Evolutionary conservation across 768 basidiomycete genomes (phyloP), one percentile per base, ranked within the genome.

Genomic region (Lentinus tigrinus): DNA sequence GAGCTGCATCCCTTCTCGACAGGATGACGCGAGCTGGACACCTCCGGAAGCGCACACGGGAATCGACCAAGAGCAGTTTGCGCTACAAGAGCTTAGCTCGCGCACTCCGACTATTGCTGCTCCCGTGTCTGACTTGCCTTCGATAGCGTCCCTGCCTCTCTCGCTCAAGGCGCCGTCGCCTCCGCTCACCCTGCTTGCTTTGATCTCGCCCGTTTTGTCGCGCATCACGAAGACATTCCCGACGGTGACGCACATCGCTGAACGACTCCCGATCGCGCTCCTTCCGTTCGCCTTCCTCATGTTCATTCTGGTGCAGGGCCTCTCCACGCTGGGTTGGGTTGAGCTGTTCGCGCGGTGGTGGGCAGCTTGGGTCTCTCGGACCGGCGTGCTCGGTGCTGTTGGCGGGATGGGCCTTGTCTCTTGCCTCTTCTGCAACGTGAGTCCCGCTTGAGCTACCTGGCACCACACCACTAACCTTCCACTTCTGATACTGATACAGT

Each of bases 261-360:
- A 84, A 0, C 82, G 87, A 19, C 77, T 95, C 0, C 95, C 94
- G 0, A 85, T 94, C 58, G 80, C 85, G 13, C 83, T 97, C 7
- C 76, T 97, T 16, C 93, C 93, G 0, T 98, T 98, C 67, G 91
- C 94, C 0, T 94, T 98, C 69, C 87, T 89, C 0, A 93, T 95
- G 72, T 98, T 98, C 75, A 93, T 98, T 63, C 83, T 98, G 56
- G 92, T 96, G 57, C 89, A 95, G 68, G 90, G 81, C 0, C 80
- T 98, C 6, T 79, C 85, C 13, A 79, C 85, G 60, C 85, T 88
- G 57, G 93, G 93, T 26, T 98, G 95, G 94, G 92, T 96, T 9
- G 78, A 84, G 13, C 78, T 95, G 23, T 96, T 95, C 67, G 88
- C 85, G 0, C 63, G 64, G 3, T 92, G 91, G 90, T 81, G 80